These are phyloP conservation scores for Penicillium bovifimosum DNA, from an alignment of 495 filamentous ascomycete species.

Conservation along the genomic window DNA sequence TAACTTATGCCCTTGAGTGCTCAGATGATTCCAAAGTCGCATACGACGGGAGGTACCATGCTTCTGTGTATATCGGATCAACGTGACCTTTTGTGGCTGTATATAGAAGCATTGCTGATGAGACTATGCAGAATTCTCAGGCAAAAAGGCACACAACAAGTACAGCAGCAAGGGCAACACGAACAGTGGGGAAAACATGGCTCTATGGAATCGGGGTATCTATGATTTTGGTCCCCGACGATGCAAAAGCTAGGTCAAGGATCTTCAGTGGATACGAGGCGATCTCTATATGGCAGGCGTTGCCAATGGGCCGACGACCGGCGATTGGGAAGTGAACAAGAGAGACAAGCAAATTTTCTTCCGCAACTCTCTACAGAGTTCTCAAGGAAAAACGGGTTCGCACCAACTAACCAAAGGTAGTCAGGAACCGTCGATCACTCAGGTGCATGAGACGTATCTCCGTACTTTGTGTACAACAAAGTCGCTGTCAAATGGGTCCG, in stretches of 20 bases:
- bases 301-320: background rate
- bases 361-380: background rate
- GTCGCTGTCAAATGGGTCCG: background rate
- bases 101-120: background rate
- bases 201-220: background rate
- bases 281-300: background rate
- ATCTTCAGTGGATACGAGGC: background rate
- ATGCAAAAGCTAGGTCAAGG: background rate
- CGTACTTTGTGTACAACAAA: background rate
- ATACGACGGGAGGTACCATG: too few relatives aligned
- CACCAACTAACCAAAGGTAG: background rate
- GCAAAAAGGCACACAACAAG: background rate
- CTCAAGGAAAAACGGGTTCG: background rate
- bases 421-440: background rate
- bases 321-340: background rate
- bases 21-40: too few relatives aligned
- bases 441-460: slow-evolving; percentile 1
- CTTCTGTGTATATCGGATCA: too few relatives aligned
- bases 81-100: too few relatives aligned
- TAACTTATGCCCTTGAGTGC: too few relatives aligned
- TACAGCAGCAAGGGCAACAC: background rate
- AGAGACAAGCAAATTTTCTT: too few relatives aligned
- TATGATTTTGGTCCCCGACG: background rate
- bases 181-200: background rate
- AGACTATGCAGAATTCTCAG: background rate